Conservation (phyloP, 345 rosid genomes). For the Ceriops zippeliana region DNA sequence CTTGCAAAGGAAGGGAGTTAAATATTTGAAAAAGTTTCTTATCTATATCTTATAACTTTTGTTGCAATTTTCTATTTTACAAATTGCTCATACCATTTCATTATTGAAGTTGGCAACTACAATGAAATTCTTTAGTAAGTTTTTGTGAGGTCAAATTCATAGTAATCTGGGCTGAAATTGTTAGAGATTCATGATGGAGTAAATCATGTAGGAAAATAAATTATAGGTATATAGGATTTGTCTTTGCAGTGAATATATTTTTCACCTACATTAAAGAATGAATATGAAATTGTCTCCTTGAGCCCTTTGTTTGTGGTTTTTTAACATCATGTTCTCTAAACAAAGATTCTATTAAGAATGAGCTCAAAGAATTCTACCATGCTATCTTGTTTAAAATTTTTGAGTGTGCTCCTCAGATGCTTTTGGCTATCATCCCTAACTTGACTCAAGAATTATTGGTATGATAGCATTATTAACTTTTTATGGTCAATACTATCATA, state of each 20-base stretch:
- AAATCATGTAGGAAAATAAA: too few species aligned
- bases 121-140: too few species aligned
- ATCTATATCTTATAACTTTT: too few species aligned
- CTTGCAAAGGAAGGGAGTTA: too few species aligned
- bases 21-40: too few species aligned
- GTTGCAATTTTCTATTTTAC: too few species aligned
- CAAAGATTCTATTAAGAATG: conserved; percentile 56
- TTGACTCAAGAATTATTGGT: conserved; percentile 81
- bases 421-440: conserved; percentile 67
- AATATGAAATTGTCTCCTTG: conserved; percentile 30
- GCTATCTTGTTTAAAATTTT: conserved; percentile 67
- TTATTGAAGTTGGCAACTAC: too few species aligned
- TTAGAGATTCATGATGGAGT: too few species aligned
- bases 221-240: neutral
- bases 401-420: conserved; percentile 71
- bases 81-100: too few species aligned
- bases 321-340: conserved; percentile 68
- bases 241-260: neutral
- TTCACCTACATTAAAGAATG: conserved; percentile 14
- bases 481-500: conserved; percentile 9
- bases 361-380: conserved; percentile 75
- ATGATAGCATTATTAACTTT: conserved; percentile 13
- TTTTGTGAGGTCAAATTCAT: too few species aligned
- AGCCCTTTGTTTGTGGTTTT: conserved; percentile 64
- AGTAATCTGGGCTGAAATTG: too few species aligned